Evolutionary conservation across 1,139 yeast species (phyloP).

Genomic region (Ogataea hybrid): DNA sequence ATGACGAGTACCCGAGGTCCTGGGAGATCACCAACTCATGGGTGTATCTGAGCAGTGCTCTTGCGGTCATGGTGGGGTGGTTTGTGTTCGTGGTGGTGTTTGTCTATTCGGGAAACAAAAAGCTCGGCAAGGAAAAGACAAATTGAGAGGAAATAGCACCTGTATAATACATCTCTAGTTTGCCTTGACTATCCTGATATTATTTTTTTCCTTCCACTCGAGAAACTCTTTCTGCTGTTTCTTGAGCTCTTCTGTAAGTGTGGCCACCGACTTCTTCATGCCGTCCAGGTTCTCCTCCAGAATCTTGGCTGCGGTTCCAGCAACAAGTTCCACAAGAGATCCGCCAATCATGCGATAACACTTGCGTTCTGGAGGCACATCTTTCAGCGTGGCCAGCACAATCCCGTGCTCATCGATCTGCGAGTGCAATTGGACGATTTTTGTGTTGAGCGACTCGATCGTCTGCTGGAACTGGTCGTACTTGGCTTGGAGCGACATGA

Average conservation of each 20-base stretch:
- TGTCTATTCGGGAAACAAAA: slow-evolving; percentile 38
- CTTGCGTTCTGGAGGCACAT: slow-evolving; percentile 56
- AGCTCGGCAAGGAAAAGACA: slow-evolving; percentile 22
- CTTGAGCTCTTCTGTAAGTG: slow-evolving; percentile 45
- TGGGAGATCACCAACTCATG: slow-evolving; percentile 94
- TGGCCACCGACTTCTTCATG: slow-evolving; percentile 43
- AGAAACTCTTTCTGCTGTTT: slow-evolving; percentile 56
- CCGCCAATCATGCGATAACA: slow-evolving; percentile 96
- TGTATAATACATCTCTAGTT: slow-evolving; percentile 9
- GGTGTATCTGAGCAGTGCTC: slow-evolving; percentile 79
- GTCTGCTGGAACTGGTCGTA: slow-evolving; percentile 64
- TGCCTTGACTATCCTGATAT: slow-evolving; percentile 57
- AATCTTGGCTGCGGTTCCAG: slow-evolving; percentile 70
- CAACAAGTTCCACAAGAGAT: slow-evolving; percentile 79
- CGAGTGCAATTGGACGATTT: slow-evolving; percentile 50
- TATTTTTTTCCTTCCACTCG: slow-evolving; percentile 63
- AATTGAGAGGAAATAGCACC: slow-evolving; percentile 12
- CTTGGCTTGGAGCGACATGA: slow-evolving; percentile 45
- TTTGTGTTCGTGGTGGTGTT: slow-evolving; percentile 67
- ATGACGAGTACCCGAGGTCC: slow-evolving; percentile 90
- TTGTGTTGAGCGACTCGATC: slow-evolving; percentile 55
- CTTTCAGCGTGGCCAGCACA: slow-evolving; percentile 54
- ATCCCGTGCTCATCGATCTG: slow-evolving; percentile 51
- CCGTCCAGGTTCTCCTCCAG: slow-evolving; percentile 57
- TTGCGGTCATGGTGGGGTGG: slow-evolving; percentile 73